Percentiles rank a stretch among this genome's conserved stretches.
These are phyloP conservation scores for Quercus mongolica DNA, from an alignment of 306 rosid genomes.

Conservation along the genomic window DNA sequence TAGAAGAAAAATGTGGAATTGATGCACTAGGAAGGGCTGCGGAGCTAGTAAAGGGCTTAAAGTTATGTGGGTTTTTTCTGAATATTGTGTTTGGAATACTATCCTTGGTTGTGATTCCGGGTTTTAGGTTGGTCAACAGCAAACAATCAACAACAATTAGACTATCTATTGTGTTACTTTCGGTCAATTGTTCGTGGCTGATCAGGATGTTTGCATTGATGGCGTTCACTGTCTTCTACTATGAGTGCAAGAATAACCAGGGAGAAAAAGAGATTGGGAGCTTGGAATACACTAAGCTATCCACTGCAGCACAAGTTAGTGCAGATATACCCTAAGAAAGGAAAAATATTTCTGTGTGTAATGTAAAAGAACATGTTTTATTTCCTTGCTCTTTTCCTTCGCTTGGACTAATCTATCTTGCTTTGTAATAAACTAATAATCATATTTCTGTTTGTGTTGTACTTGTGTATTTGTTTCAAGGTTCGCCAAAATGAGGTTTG, in stretches of 20 bases:
- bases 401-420: no score
- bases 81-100: constrained; percentile 7
- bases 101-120: background rate
- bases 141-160: background rate
- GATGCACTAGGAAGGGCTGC: constrained; percentile 32
- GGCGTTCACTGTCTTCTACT: constrained; percentile 24
- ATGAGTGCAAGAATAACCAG: constrained; percentile 29
- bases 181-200: background rate
- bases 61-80: constrained; percentile 14
- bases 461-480: no score
- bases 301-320: background rate
- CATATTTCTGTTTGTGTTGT: no score
- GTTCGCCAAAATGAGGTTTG: no score
- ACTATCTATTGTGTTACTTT: background rate
- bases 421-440: no score
- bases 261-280: constrained; percentile 28
- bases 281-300: constrained; percentile 4
- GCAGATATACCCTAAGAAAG: background rate
- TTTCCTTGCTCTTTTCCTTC: no score
- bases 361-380: no score
- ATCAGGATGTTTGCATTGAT: constrained; percentile 10
- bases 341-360: background rate
- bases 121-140: background rate
- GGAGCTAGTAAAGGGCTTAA: constrained; percentile 19
- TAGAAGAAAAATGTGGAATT: constrained; percentile 27